Conservation (phyloP, 208 protist genomes). For the Tritrichomonas foetus region DNA sequence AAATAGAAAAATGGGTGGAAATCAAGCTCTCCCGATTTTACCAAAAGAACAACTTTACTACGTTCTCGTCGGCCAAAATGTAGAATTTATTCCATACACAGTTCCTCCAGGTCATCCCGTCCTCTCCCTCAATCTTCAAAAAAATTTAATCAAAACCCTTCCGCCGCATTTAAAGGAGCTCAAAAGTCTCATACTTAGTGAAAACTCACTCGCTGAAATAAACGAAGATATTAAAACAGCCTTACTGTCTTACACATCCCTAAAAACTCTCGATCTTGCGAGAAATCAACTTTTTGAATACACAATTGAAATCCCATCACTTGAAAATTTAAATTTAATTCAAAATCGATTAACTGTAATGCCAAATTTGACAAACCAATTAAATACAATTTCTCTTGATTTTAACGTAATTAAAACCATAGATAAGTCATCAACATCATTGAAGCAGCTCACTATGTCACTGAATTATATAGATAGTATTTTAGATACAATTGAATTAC, state of each 20-base stretch:
- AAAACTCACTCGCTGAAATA: too few relatives aligned
- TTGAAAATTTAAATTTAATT: slow-evolving; percentile 8
- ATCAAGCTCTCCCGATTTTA: too few relatives aligned
- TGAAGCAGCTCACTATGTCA: not conserved
- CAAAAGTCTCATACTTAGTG: too few relatives aligned
- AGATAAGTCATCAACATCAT: not conserved
- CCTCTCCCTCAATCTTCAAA: too few relatives aligned
- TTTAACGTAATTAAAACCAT: not conserved
- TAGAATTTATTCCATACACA: too few relatives aligned
- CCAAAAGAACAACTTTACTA: too few relatives aligned
- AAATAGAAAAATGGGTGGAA: too few relatives aligned
- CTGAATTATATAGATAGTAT: not conserved
- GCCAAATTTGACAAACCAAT: not conserved
- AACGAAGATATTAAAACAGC: not conserved
- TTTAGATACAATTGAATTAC: not conserved
- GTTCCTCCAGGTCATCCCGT: too few relatives aligned
- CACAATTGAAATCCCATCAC: not conserved
- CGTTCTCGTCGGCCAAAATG: too few relatives aligned
- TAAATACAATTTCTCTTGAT: not conserved
- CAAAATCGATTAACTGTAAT: not conserved
- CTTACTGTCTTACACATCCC: not conserved
- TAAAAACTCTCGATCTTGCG: not conserved
- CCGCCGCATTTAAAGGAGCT: too few relatives aligned
- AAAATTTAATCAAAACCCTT: too few relatives aligned
- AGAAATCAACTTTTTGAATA: not conserved